phyloP scores from a whole-genome alignment of 768 basidiomycete species.

The Tylopilus balloui region DNA sequence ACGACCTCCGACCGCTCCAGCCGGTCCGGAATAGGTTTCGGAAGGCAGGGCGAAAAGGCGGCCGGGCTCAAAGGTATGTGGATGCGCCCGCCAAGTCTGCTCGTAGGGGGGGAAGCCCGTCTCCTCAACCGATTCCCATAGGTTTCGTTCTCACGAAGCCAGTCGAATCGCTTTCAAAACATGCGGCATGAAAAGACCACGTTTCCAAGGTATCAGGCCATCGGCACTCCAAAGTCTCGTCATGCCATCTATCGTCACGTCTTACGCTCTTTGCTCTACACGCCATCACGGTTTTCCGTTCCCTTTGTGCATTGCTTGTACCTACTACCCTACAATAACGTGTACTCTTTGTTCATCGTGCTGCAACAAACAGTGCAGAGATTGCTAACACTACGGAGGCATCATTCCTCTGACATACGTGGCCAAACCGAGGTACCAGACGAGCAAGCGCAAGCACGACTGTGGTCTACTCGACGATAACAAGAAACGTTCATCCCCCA shows the following conservation, averaged over 20 bases:
- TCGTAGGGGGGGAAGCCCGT: too few relatives aligned
- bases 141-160: slow-evolving; percentile 59
- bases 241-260: not conserved
- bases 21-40: slow-evolving; percentile 66
- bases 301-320: slow-evolving; percentile 8
- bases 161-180: slow-evolving; percentile 51
- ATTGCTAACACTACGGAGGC: too few relatives aligned
- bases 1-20: slow-evolving; percentile 18
- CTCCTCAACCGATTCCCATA: slow-evolving; percentile 17
- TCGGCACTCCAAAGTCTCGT: not conserved
- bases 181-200: slow-evolving; percentile 21
- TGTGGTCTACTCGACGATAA: too few relatives aligned
- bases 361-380: not conserved
- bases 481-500: too few relatives aligned
- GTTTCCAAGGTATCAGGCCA: not conserved
- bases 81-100: too few relatives aligned
- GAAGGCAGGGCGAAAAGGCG: slow-evolving; percentile 73
- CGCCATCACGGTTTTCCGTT: slow-evolving; percentile 6
- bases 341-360: not conserved
- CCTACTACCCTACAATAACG: slow-evolving; percentile 1
- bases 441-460: too few relatives aligned
- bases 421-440: too few relatives aligned
- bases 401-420: too few relatives aligned
- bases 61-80: slow-evolving; percentile 59
- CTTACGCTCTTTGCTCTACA: slow-evolving; percentile 1